A percentile compares a stretch with the other conserved stretches of the same genome.
These are phyloP conservation scores for Mycena vitilis DNA, from an alignment of 768 basidiomycete genomes.

Conservation along the genomic window DNA sequence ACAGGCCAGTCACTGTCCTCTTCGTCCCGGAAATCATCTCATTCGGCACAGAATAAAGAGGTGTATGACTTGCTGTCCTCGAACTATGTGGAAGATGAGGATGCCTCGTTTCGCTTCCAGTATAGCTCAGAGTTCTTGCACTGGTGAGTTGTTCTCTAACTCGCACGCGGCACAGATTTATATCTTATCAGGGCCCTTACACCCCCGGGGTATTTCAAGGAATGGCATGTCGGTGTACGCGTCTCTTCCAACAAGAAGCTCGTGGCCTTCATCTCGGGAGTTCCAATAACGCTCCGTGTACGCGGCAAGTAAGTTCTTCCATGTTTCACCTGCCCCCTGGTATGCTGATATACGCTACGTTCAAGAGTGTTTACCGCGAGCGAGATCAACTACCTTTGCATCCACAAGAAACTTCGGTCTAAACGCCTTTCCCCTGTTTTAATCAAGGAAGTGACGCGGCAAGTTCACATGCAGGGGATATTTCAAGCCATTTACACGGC, in stretches of 20 bases:
- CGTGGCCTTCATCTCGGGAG: conserved; percentile 95
- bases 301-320: conserved; percentile 74
- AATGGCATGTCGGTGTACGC: conserved; percentile 97
- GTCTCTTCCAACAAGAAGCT: conserved; percentile 92
- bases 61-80: conserved; percentile 91
- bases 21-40: conserved; percentile 9
- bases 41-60: conserved; percentile 80
- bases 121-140: conserved; percentile 94
- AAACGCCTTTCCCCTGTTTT: conserved; percentile 95
- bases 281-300: conserved; percentile 88
- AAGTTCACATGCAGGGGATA: conserved; percentile 87
- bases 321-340: conserved; percentile 2
- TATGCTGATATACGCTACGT: conserved; percentile 16
- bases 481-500: conserved; percentile 99
- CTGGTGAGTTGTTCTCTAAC: conserved; percentile 66
- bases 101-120: conserved; percentile 96
- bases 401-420: conserved; percentile 96
- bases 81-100: conserved; percentile 97
- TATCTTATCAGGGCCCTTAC: conserved; percentile 80
- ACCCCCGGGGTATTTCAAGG: conserved; percentile 91
- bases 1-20: conserved; percentile 63
- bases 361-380: conserved; percentile 74
- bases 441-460: conserved; percentile 97
- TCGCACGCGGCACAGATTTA: conserved; percentile 9
- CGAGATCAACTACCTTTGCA: conserved; percentile 98